Evolutionary conservation across 441 rosid genomes (phyloP), one percentile per base, ranked within the genome.

Genomic region (Geranium incanum): DNA sequence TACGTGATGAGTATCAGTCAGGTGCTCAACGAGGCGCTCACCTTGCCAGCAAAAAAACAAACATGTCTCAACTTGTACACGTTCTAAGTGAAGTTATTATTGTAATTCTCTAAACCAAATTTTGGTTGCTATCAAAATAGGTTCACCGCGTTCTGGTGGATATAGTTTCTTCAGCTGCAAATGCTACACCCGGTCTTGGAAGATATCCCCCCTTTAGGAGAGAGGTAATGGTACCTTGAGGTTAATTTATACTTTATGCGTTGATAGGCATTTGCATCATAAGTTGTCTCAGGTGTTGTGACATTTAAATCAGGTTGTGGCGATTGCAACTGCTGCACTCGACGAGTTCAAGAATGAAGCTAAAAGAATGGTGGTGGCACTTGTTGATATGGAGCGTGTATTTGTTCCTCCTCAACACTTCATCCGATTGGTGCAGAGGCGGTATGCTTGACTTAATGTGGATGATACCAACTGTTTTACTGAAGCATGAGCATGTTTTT

Each of bases 391-490:
- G 98, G 98, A 94, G 82, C 96, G 98, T 67, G 97, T 86, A 36
- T 94, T 94, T 82, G 98, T 93, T 72, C 98, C 98, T 66, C 97
- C 98, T 68, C 98, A 93, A 70, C 97, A 91, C 79, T 94, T 94
- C 82, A 94, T 94, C 76, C 96, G 98, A 68, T 79, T 94, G 78
- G 93, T 94, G 77, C 98, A 94, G 71, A 87, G 98, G 76, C 80
- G 97, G 98, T 91, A 84, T 68, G 84, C 39, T 55, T 65, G 69
- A 18, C 59, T 23, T 71, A 28, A 57, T 4, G 57, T 57, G 0
- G 45, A 66, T 36, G 3, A 8, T 13, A 36, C n/a, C 21, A 36
- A 33, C 43, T 65, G 43, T 21, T 21, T 60, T 21, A 60, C 66
- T 2, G 66, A 62, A 62, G 66, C 66, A 21, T 63, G 33, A 9